Evolutionary conservation across 1,284 basidiomycete species (phyloP).

Genomic region (Leccinum pachyderme): DNA sequence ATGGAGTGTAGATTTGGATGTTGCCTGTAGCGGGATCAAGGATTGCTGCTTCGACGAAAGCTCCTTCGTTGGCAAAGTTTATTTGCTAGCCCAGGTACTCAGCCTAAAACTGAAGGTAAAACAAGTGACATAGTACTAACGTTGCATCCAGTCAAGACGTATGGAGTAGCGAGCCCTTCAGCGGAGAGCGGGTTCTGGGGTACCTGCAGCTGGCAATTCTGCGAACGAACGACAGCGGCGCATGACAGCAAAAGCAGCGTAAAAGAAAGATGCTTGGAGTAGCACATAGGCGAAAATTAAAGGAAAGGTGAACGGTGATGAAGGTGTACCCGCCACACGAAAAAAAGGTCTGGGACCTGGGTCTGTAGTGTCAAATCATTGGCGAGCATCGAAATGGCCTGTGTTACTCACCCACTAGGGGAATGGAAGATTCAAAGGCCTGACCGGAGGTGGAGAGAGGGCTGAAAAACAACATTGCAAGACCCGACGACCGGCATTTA

Average conservation of each 20-base stretch:
- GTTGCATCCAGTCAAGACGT: conserved; percentile 28
- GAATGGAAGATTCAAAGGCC: neutral
- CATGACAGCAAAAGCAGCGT: conserved; percentile 16
- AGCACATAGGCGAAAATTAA: conserved; percentile 12
- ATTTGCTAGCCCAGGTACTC: conserved; percentile 19
- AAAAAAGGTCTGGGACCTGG: conserved; percentile 23
- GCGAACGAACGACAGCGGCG: conserved; percentile 16
- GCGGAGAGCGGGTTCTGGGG: conserved; percentile 25
- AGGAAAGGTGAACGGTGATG: neutral
- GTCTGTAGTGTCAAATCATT: neutral
- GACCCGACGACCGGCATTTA: conserved; percentile 8
- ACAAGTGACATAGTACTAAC: conserved; percentile 10
- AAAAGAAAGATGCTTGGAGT: conserved; percentile 7
- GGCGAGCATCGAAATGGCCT: neutral
- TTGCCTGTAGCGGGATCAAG: conserved; percentile 28
- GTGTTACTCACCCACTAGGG: conserved; percentile 15
- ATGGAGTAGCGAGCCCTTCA: conserved; percentile 26
- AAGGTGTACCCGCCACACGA: conserved; percentile 17
- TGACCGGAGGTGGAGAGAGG: neutral
- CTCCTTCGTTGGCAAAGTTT: conserved; percentile 23
- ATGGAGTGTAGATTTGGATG: conserved; percentile 29
- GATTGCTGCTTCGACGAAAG: conserved; percentile 28
- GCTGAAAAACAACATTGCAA: neutral
- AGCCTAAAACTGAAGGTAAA: neutral
- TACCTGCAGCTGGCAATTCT: conserved; percentile 22